Evolutionary conservation across 352 stramenopile genomes (phyloP).

Genomic region (Halophytophthora polymorphica): DNA sequence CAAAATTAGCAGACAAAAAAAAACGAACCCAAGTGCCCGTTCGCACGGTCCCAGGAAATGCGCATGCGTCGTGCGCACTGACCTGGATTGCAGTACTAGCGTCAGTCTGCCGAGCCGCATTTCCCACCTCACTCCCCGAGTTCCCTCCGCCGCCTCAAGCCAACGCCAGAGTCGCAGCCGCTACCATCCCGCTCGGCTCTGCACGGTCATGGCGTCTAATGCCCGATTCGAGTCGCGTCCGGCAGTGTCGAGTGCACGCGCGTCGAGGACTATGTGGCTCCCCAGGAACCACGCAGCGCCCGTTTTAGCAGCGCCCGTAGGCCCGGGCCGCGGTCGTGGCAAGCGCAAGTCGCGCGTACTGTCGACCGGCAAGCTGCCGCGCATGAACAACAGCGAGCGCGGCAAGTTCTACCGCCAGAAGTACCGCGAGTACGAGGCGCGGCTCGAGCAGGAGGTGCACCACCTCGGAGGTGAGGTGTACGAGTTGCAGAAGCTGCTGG

Average conservation of each 20-base stretch:
- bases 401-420: conserved; percentile 70
- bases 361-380: conserved; percentile 39
- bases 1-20: too few species aligned
- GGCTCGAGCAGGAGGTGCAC: conserved; percentile 33
- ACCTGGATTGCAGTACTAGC: too few species aligned
- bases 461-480: conserved; percentile 34
- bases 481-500: conserved; percentile 31
- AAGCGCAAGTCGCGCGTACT: conserved; percentile 22
- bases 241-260: too few species aligned
- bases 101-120: too few species aligned
- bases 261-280: too few species aligned
- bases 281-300: too few species aligned
- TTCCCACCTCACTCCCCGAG: too few species aligned
- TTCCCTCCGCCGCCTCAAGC: neutral
- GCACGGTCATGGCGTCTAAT: neutral
- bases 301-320: too few species aligned
- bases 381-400: conserved; percentile 67
- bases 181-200: neutral
- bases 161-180: neutral
- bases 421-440: conserved; percentile 48
- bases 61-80: too few species aligned
- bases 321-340: conserved; percentile 7
- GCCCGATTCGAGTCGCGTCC: neutral
- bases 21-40: too few species aligned
- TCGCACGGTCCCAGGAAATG: too few species aligned